A percentile compares a stretch with the other conserved stretches of the same genome.
Conservation (phyloP, 345 rosid genomes). For the Durio zibethinus region DNA sequence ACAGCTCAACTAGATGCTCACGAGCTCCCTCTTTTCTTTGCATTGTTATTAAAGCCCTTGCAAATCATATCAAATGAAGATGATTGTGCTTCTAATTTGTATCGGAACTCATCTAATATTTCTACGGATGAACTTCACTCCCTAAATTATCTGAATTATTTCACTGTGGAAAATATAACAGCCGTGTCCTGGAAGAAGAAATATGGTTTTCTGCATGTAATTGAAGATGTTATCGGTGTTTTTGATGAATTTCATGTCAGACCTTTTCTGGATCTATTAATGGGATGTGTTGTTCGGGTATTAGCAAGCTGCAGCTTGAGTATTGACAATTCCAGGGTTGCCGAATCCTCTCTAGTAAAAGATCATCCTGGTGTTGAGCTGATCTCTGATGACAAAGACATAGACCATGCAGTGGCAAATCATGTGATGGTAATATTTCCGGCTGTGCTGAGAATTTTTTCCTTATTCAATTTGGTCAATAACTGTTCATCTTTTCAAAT, state of each 20-base stretch:
- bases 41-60: constrained; percentile 76
- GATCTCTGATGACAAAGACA: constrained; percentile 31
- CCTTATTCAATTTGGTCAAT: not conserved
- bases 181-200: constrained; percentile 68
- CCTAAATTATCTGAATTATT: constrained; percentile 44
- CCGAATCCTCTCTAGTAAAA: constrained; percentile 30
- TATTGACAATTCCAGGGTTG: constrained; percentile 37
- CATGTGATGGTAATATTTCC: constrained; percentile 44
- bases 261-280: constrained; percentile 74
- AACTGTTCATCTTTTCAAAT: not conserved
- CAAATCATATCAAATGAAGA: constrained; percentile 47
- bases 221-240: constrained; percentile 65
- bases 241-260: constrained; percentile 68
- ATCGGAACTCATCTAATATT: constrained; percentile 37
- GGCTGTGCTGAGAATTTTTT: not conserved
- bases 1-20: constrained; percentile 64
- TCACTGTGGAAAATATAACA: constrained; percentile 52
- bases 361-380: constrained; percentile 15
- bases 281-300: constrained; percentile 83
- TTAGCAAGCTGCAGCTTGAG: constrained; percentile 48
- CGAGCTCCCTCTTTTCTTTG: constrained; percentile 75
- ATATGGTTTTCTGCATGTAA: constrained; percentile 80
- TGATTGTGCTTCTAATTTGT: constrained; percentile 32
- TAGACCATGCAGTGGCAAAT: constrained; percentile 21
- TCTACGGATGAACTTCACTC: constrained; percentile 46